Base-by-base conservation (phyloP, 2,329 filamentous ascomycete genomes). In the Pestalotiopsis sp. region DNA sequence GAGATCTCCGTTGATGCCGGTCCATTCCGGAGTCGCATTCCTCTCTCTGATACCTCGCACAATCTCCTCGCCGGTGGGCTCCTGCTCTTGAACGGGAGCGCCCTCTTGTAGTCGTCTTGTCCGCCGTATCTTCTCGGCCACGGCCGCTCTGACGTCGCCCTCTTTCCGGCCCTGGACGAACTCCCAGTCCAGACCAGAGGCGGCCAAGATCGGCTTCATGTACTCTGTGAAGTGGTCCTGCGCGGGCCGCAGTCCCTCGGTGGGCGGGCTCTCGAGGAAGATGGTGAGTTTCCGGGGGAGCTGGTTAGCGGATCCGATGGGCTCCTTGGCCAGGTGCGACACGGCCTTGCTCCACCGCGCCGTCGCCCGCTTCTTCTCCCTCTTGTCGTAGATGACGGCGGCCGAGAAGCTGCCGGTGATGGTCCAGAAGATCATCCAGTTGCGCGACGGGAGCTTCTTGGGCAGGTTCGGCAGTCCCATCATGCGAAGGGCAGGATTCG, bases 201-300 rank as follows among this genome's bases (percentile, higher is more conserved):
- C 92, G 3, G 96, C 93, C 52, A 99, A 83, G 31, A 99, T 88
- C 1, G 96, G 96, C 84, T 98, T 98, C 58, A 98, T 89, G 78
- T 98, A 99, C 79, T 97, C 93, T 76, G 94, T 91, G 81, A 97
- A 99, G 81, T 98, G 95, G 74, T 98, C 94, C 75, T 97, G 92
- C n/a, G 95, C 93, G 57, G 89, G 82, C 68, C 94, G 88, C 66
- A 98, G 83, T 4, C 93, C 92, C 80, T 98, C 95, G 13, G 92
- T 93, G 0, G 96, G 96, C 5, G 96, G 95, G 3, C 92, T 91
- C 71, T 93, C 90, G 66, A 99, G 85, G 80, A 93, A 96, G 68
- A 99, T 88, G 49, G 94, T 96, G 72, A 99, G 84, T 77, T 92
- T 94, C 69, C 96, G 90, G 61, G 93, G 93, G 79, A 97, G 88